Evolutionary conservation across 768 basidiomycete species (phyloP), one percentile per base, ranked within the genome.

Genomic region (Auriscalpium microsporum): DNA sequence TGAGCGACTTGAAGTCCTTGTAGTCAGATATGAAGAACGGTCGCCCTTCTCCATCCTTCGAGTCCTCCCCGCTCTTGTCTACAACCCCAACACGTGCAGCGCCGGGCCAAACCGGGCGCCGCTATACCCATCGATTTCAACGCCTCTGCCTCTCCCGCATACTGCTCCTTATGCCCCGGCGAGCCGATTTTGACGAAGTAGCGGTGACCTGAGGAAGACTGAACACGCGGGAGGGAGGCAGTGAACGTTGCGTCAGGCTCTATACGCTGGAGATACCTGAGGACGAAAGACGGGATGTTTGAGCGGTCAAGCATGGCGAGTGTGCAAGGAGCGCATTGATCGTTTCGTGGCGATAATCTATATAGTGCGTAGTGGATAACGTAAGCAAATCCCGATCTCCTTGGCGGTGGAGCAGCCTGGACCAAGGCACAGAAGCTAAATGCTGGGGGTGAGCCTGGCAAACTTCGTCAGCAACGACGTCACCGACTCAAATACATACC

Each of bases 11-110:
- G 14, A 90, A 68, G 36, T 81, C 73, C 65, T 82, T 87, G 73
- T 87, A 88, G 65, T 90, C 84, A 0, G 84, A 86, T 47, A 90
- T 75, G 69, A 90, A 85, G 65, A 77, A 86, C 0, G 86, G 85
- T 36, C 63, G 67, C 10, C 76, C 78, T 19, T 67, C 64, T 17
- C 57, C 58, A 8, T 66, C 59, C 11, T 69, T 65, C 14, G 60
- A 58, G 57, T 67, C 65, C 16, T 63, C 62, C 11, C 63, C 55
- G 19, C 64, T 59, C 9, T 56, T 21, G 50, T 65, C 66, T 35
- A 68, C 59, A 42, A 74, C 53, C 4, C 84, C 45, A 65, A 74
- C 7, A 77, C 74, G 21, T 87, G 63, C 9, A 90, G 64, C 17
- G 59, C 69, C 0, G 89, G 89, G 77, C 82, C 21, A 90, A 66